Evolutionary conservation across 2,329 filamentous ascomycete species (phyloP).

Genomic region (Byssoonygena ceratinophila): DNA sequence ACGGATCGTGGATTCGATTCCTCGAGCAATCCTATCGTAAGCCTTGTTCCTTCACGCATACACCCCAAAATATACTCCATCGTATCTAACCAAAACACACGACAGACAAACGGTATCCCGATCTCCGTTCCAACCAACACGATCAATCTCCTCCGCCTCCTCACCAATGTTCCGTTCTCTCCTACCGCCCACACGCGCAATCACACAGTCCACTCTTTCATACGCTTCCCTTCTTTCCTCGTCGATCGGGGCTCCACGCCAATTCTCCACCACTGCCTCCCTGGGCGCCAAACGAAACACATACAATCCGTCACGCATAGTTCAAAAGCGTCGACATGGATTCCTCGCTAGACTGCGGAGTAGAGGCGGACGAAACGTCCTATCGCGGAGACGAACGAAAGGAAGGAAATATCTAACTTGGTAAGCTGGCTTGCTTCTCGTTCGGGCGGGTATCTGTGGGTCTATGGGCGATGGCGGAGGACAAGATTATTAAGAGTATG

Average conservation of each 20-base stretch:
- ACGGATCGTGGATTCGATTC: background rate
- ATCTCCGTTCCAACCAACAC: background rate
- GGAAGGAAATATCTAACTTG: conserved; percentile 45
- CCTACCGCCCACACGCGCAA: conserved; percentile 5
- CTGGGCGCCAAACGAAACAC: conserved; percentile 42
- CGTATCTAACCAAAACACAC: background rate
- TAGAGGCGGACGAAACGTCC: conserved; percentile 44
- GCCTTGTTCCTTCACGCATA: background rate
- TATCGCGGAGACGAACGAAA: conserved; percentile 46
- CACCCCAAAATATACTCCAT: background rate
- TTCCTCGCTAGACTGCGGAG: conserved; percentile 46
- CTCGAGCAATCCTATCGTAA: conserved; percentile 5
- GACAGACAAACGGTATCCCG: background rate
- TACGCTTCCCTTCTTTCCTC: background rate
- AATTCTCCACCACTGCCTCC: conserved; percentile 37
- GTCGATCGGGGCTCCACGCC: conserved; percentile 25
- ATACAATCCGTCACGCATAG: conserved; percentile 48
- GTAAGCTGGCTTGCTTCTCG: conserved; percentile 22
- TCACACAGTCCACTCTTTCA: conserved; percentile 15
- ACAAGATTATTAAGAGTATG: background rate
- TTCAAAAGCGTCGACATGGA: conserved; percentile 53
- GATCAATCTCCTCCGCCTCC: conserved; percentile 33
- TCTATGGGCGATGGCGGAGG: background rate
- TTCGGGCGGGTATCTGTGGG: background rate
- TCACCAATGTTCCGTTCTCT: conserved; percentile 17